phyloP scores from a whole-genome alignment of 805 yeast species.

The Schizosaccharomyces lindneri region DNA sequence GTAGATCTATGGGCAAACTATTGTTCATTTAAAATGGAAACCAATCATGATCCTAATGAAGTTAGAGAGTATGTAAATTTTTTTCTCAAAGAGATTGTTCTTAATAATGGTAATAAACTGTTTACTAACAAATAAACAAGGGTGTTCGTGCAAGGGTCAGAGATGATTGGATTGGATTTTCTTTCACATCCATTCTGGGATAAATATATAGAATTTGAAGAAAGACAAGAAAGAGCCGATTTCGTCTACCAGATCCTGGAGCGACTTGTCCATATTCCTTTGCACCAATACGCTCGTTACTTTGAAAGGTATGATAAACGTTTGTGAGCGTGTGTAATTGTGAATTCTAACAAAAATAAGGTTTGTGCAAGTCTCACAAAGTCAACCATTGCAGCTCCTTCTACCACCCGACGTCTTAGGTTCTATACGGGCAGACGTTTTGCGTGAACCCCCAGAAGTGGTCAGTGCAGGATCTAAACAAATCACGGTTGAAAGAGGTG shows the following conservation, averaged over 20 bases:
- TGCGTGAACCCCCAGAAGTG: conserved; percentile 5
- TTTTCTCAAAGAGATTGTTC: background rate
- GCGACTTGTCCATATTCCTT: conserved; percentile 25
- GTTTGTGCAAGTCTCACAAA: conserved; percentile 13
- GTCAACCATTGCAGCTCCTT: conserved; percentile 14
- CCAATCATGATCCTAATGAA: conserved; percentile 8
- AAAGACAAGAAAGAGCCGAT: conserved; percentile 18
- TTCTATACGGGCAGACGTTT: background rate
- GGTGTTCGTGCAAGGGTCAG: conserved; percentile 25
- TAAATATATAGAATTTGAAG: conserved; percentile 37
- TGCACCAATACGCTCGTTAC: conserved; percentile 69
- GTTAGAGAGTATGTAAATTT: conserved; percentile 6
- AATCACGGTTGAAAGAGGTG: conserved; percentile 5
- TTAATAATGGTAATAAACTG: no score
- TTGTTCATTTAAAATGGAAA: conserved; percentile 13
- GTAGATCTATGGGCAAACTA: conserved; percentile 18
- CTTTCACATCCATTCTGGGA: conserved; percentile 70
- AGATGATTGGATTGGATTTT: conserved; percentile 42
- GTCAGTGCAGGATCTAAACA: conserved; percentile 8
- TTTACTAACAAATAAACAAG: background rate
- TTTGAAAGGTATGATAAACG: conserved; percentile 18
- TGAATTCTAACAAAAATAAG: background rate
- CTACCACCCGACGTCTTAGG: conserved; percentile 9
- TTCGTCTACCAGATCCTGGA: conserved; percentile 21
- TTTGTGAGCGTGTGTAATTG: no score